A percentile compares a stretch with the other conserved stretches of the same genome.
phyloP scores from a whole-genome alignment of 192 early-diverging fungal species.

The Coemansia sp. region DNA sequence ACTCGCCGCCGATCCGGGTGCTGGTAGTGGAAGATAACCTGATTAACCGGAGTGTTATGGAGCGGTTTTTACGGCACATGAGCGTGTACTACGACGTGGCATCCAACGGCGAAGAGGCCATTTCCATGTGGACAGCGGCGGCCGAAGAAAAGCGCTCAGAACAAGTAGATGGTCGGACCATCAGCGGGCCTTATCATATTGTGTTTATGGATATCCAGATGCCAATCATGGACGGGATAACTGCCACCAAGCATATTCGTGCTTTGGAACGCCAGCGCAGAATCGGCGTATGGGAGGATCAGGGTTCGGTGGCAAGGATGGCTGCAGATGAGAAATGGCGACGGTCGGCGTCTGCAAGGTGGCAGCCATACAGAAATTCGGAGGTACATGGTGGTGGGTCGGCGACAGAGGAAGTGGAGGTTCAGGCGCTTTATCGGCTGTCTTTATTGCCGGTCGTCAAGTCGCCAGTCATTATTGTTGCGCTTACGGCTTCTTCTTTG shows the following conservation, averaged over 20 bases:
- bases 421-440: not conserved
- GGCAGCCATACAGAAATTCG: not conserved
- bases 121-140: slow-evolving; percentile 69
- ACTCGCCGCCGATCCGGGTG: slow-evolving; percentile 63
- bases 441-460: slow-evolving; percentile 18
- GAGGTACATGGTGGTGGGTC: not conserved
- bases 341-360: slow-evolving; percentile 4
- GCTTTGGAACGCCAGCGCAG: slow-evolving; percentile 60
- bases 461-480: slow-evolving; percentile 84
- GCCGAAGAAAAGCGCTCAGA: slow-evolving; percentile 22
- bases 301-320: slow-evolving; percentile 73
- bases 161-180: not conserved
- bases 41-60: slow-evolving; percentile 72
- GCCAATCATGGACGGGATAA: slow-evolving; percentile 87
- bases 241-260: slow-evolving; percentile 78
- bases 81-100: slow-evolving; percentile 75
- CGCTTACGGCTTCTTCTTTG: slow-evolving; percentile 76
- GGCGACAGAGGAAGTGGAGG: not conserved
- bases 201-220: slow-evolving; percentile 90
- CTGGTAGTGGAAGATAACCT: slow-evolving; percentile 81
- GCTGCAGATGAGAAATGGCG: slow-evolving; percentile 57
- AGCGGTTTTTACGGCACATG: slow-evolving; percentile 69
- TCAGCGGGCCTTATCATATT: slow-evolving; percentile 51
- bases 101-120: slow-evolving; percentile 77
- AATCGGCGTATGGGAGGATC: slow-evolving; percentile 44